phyloP scores from a whole-genome alignment of 116 monocot species.

The Posidonia oceanica region DNA sequence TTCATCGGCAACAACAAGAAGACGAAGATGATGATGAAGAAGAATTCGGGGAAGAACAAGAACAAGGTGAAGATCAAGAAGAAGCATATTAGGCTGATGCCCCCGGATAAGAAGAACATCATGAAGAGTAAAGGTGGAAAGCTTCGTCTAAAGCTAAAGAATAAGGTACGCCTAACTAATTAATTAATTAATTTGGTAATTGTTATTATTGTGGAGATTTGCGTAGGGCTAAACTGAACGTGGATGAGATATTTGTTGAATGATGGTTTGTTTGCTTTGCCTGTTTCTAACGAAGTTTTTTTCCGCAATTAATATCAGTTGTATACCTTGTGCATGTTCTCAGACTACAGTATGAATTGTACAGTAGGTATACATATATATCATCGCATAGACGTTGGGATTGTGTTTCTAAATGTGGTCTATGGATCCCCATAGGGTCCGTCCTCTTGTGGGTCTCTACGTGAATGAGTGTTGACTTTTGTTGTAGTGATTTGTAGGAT shows the following conservation, averaged over 20 bases:
- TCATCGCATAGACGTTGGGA: no score
- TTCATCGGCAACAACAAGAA: background rate
- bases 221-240: no score
- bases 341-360: background rate
- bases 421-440: background rate
- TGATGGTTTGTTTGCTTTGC: no score
- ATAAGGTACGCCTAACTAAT: conserved; percentile 9
- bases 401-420: background rate
- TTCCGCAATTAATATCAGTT: no score
- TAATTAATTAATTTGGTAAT: background rate
- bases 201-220: no score
- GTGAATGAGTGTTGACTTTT: background rate
- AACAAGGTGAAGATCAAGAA: background rate
- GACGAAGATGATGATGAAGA: background rate
- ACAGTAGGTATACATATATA: background rate
- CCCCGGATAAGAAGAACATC: background rate
- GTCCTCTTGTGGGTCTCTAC: no score
- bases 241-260: no score
- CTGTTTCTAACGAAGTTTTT: no score
- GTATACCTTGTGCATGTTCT: background rate
- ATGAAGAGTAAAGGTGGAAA: background rate
- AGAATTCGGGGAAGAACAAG: background rate
- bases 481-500: background rate
- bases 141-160: conserved; percentile 1
- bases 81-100: conserved; percentile 1